Base-by-base conservation (phyloP, 73 alveolate genomes). In the Paramecium primaurelia region DNA sequence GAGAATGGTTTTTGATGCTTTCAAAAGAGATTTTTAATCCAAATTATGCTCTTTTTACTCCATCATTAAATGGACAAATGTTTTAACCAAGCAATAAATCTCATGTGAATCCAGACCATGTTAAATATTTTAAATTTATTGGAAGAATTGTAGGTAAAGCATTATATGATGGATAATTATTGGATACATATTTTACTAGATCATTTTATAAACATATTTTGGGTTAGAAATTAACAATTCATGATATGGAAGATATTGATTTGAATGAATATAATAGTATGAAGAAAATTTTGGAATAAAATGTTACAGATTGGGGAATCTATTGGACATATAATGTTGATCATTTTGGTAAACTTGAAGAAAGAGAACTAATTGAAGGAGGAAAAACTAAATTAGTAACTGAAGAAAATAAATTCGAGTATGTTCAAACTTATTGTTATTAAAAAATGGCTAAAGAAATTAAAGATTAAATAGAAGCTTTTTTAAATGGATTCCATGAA, bases 11-110 rank as follows among this genome's bases (percentile, higher is more conserved):
- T 84, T 94, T 96, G 14, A 95, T 97, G 58, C 96, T 99, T 51
- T 97, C 99, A n/a, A 96, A 96, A 93, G 99, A 98, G 88, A 98
- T 99, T 97, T 98, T 99, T 95, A 98, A 99, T 92, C 99, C 99
- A 6, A 95, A 95, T 96, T 98, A 98, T 93, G 98, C 98, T 88
- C 93, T 95, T 80, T 90, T 90, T 77, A 90, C 58, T 7, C 94
- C 94, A 5, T 75, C 93, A 28, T 75, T 86, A 20, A 90, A 75
- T 90, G 94, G 94, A 2, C 18, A 77, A 68, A 77, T 86, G 58
- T 90, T 69, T 51, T 58, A 90, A 22, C 94, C 94, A 25, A 90
- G 86, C 47, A 87, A 87, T 44, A 93, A 90, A 95, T 98, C 98
- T 32, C 86, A 84, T 90, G 94, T 95, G 45, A 95, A 96, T 91